phyloP scores from a whole-genome alignment of 257 asterid species.

The Petrea volubilis region DNA sequence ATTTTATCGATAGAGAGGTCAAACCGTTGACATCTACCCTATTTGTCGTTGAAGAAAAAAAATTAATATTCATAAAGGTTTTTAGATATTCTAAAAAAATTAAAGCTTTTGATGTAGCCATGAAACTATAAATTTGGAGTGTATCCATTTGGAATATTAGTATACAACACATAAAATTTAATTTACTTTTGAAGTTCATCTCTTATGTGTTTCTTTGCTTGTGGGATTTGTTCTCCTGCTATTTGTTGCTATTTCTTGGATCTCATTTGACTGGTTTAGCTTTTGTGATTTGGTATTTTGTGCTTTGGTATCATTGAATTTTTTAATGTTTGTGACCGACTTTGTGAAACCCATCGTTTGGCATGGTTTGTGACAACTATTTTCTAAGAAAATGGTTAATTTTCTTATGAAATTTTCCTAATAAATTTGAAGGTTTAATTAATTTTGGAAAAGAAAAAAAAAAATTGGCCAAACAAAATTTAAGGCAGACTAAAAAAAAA shows the following conservation, averaged over 20 bases:
- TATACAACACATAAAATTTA: conserved; percentile 1
- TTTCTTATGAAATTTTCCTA: no score
- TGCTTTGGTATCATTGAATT: conserved; percentile 15
- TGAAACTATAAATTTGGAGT: conserved; percentile 30
- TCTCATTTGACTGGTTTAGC: conserved; percentile 12
- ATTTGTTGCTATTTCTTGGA: conserved; percentile 27
- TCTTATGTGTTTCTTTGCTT: not conserved
- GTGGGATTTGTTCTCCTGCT: conserved; percentile 17
- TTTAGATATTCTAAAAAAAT: not conserved
- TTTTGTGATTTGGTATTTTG: conserved; percentile 25
- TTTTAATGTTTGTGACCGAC: not conserved
- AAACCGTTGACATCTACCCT: conserved; percentile 26
- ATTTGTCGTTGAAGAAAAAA: not conserved
- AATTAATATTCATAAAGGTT: not conserved
- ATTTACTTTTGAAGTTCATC: not conserved
- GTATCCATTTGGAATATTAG: conserved; percentile 23
- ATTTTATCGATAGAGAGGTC: conserved; percentile 12
- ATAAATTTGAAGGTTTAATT: no score
- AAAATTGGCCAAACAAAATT: no score
- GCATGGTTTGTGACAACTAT: not conserved
- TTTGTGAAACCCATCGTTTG: not conserved
- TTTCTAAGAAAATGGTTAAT: no score
- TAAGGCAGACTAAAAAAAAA: no score
- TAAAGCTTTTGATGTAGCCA: conserved; percentile 27
- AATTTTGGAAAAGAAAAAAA: no score